These are phyloP conservation scores for Didymella pomorum DNA, from an alignment of 2,329 filamentous ascomycete genomes.

Conservation along the genomic window DNA sequence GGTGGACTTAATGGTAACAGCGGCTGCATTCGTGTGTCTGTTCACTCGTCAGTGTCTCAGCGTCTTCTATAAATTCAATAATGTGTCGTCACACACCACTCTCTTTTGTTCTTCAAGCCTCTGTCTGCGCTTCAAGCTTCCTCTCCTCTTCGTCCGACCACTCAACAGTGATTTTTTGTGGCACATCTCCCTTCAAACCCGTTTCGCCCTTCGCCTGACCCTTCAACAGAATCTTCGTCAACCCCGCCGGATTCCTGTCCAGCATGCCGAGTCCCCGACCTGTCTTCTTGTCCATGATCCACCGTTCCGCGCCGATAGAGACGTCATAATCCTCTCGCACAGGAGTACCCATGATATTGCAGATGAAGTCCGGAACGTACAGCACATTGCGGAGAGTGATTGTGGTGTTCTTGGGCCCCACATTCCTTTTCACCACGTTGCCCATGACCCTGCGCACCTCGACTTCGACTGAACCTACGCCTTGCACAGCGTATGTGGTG, in stretches of 20 bases:
- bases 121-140: background rate
- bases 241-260: constrained; percentile 7
- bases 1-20: background rate
- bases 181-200: constrained; percentile 4
- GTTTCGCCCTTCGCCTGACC: constrained; percentile 10
- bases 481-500: constrained; percentile 4
- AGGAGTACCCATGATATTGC: constrained; percentile 10
- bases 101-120: background rate
- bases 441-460: constrained; percentile 11
- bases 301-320: constrained; percentile 11
- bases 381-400: constrained; percentile 9
- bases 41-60: background rate
- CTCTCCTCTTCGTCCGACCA: background rate
- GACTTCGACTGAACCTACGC: constrained; percentile 2
- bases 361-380: constrained; percentile 12
- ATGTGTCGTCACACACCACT: background rate
- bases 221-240: constrained; percentile 11
- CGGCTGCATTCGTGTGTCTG: background rate
- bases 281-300: constrained; percentile 14
- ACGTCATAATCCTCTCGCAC: constrained; percentile 12
- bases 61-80: background rate
- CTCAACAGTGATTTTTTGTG: constrained; percentile 1
- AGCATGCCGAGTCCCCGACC: constrained; percentile 7
- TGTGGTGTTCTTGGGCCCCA: constrained; percentile 10
- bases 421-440: constrained; percentile 9